phyloP scores from a whole-genome alignment of 75 land plant genomes.

The Chamaecyparis obtusa region DNA sequence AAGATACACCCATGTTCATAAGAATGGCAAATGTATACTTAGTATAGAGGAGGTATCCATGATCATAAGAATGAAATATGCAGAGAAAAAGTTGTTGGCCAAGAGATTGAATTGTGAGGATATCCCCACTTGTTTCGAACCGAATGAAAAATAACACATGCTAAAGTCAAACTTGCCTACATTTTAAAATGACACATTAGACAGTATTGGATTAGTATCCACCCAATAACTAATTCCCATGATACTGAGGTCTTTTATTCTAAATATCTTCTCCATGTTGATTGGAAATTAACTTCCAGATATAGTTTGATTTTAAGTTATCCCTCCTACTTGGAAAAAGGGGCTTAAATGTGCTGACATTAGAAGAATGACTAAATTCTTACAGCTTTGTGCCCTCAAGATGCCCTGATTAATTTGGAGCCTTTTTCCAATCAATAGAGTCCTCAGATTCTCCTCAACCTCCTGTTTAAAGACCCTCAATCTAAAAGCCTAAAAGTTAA shows the following conservation, averaged over 20 bases:
- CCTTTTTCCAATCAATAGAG: too few relatives aligned
- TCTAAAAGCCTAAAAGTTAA: too few relatives aligned
- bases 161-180: not conserved
- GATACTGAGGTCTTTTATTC: not conserved
- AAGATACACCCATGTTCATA: too few relatives aligned
- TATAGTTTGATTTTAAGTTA: not conserved
- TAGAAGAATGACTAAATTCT: not conserved
- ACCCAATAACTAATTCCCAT: not conserved
- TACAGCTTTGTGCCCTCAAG: too few relatives aligned
- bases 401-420: too few relatives aligned
- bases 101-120: not conserved
- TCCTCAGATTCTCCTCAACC: too few relatives aligned
- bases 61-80: not conserved
- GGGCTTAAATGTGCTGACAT: not conserved
- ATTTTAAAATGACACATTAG: not conserved
- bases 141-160: not conserved
- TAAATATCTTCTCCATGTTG: not conserved
- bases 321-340: not conserved
- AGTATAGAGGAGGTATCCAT: not conserved
- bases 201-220: not conserved
- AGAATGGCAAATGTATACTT: too few relatives aligned
- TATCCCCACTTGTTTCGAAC: not conserved
- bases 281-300: not conserved
- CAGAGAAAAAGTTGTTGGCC: not conserved
- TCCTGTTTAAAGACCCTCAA: too few relatives aligned